A percentile compares a stretch with the other conserved stretches of the same genome.
phyloP scores from a whole-genome alignment of 228 moss, liverwort and hornwort species.

The Sphagnum magellanicum region DNA sequence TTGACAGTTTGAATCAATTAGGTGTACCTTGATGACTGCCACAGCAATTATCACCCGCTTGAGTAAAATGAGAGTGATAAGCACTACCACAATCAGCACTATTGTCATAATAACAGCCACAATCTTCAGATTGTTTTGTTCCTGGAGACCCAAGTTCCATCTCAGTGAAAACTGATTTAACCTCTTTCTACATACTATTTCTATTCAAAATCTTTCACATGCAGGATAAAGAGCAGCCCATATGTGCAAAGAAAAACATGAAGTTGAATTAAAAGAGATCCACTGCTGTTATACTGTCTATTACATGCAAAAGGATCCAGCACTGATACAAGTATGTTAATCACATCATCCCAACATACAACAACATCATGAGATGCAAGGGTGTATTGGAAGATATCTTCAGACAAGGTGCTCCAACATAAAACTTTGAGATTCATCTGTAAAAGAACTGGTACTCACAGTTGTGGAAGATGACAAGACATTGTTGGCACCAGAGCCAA shows the following conservation, averaged over 20 bases:
- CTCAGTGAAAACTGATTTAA: not conserved
- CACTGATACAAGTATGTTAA: not conserved
- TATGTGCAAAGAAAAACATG: too few relatives aligned
- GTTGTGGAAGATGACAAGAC: conserved; percentile 41
- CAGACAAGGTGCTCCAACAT: not conserved
- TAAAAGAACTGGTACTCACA: conserved; percentile 10
- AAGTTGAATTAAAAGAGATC: too few relatives aligned
- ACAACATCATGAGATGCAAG: too few relatives aligned
- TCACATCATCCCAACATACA: too few relatives aligned
- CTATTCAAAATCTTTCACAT: not conserved
- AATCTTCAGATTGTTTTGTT: conserved; percentile 76
- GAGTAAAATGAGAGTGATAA: conserved; percentile 65
- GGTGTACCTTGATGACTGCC: conserved; percentile 76
- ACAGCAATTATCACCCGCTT: conserved; percentile 78
- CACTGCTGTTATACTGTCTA: not conserved
- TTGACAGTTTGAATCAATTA: not conserved
- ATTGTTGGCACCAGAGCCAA: conserved; percentile 61
- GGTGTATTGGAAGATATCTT: not conserved
- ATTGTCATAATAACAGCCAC: conserved; percentile 78
- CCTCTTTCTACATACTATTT: not conserved
- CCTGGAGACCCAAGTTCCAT: conserved; percentile 25
- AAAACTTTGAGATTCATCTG: not conserved
- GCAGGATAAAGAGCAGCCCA: not conserved
- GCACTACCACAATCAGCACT: conserved; percentile 45
- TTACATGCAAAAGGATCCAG: not conserved